Percentiles rank a stretch among this genome's conserved stretches.
Conservation (phyloP, 768 basidiomycete species). For the Crassisporium funariophilum region DNA sequence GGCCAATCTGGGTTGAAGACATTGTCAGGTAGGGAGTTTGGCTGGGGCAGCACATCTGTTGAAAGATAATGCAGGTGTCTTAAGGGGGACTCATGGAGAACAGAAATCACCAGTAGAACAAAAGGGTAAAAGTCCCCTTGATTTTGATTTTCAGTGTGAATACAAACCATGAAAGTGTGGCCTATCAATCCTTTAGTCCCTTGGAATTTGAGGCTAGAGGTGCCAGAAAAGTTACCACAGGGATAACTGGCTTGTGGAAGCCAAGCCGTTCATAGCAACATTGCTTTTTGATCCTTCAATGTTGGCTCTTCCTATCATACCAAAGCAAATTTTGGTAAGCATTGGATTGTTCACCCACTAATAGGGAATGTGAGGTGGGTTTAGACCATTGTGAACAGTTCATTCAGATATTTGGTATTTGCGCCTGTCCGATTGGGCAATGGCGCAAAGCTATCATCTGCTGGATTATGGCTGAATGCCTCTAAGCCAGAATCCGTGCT, state of each 20-base stretch:
- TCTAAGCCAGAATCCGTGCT: conserved; percentile 84
- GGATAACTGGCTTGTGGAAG: conserved; percentile 82
- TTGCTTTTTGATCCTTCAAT: conserved; percentile 84
- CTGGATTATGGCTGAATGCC: conserved; percentile 85
- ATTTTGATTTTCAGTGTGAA: conserved; percentile 83
- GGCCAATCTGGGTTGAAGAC: conserved; percentile 73
- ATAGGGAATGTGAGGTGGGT: conserved; percentile 81
- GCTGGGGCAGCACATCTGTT: conserved; percentile 81
- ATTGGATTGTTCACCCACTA: conserved; percentile 80
- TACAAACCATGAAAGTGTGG: conserved; percentile 83
- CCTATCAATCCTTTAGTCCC: conserved; percentile 84
- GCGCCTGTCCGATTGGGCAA: conserved; percentile 77
- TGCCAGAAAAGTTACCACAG: conserved; percentile 80
- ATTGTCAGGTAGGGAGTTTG: conserved; percentile 84
- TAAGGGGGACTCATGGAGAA: conserved; percentile 79
- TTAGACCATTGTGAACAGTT: conserved; percentile 83
- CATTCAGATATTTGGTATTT: conserved; percentile 85
- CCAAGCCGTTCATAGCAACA: conserved; percentile 84
- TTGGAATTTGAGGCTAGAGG: conserved; percentile 79
- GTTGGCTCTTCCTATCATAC: conserved; percentile 83
- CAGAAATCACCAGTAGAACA: conserved; percentile 81
- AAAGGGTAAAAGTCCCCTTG: conserved; percentile 81
- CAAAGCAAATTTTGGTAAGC: conserved; percentile 79
- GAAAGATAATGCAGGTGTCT: conserved; percentile 82
- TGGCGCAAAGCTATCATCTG: conserved; percentile 81